A percentile compares a stretch with the other conserved stretches of the same genome.
Evolutionary conservation across 768 basidiomycete genomes (phyloP).

Genomic region (Gymnopilus junonius): DNA sequence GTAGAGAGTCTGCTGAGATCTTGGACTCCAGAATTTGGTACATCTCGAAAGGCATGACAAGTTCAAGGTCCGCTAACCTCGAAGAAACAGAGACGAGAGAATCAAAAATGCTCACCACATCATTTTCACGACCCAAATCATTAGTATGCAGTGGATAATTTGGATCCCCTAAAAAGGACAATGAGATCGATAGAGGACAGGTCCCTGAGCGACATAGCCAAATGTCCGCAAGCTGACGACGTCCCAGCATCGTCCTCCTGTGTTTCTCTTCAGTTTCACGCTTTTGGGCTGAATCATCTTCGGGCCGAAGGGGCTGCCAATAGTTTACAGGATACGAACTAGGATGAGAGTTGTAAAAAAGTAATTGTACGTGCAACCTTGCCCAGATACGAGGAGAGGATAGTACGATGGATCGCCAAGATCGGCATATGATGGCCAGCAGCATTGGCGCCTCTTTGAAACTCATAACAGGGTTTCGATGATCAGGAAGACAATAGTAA

Average conservation of each 20-base stretch:
- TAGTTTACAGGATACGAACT: neutral
- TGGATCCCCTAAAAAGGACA: neutral
- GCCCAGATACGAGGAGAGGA: conserved; percentile 9
- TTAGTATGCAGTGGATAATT: neutral
- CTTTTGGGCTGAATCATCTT: neutral
- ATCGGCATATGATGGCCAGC: neutral
- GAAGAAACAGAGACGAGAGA: neutral
- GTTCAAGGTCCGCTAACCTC: neutral
- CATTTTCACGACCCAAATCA: neutral
- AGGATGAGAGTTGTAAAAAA: neutral
- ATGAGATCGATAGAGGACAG: conserved; percentile 4
- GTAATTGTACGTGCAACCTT: neutral
- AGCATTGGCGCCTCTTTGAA: neutral
- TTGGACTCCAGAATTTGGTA: neutral
- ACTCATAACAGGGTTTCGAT: neutral
- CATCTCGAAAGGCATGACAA: neutral
- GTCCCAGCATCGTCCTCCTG: neutral
- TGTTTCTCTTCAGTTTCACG: neutral
- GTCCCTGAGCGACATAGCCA: conserved; percentile 3
- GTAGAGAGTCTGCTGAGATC: neutral
- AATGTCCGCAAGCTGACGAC: neutral
- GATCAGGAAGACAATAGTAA: neutral
- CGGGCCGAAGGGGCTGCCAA: neutral
- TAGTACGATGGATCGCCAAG: conserved; percentile 1
- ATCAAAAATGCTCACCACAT: neutral